These are phyloP conservation scores for Silene noctiflora DNA, from an alignment of 179 eudicot species.

Conservation along the genomic window DNA sequence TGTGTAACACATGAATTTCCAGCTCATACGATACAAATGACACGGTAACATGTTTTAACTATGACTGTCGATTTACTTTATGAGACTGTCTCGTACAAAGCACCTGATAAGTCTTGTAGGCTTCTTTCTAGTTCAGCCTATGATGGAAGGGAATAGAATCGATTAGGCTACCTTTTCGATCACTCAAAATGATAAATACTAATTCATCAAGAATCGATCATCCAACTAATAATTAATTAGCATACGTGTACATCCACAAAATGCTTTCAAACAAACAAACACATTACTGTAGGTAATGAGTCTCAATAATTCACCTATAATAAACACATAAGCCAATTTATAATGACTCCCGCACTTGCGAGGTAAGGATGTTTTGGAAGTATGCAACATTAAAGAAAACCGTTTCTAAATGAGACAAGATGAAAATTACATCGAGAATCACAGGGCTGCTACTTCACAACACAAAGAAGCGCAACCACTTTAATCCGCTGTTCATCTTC, in stretches of 20 bases:
- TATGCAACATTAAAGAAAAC: no score
- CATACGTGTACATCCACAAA: not conserved
- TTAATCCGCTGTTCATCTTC: no score
- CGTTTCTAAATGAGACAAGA: no score
- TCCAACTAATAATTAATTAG: not conserved
- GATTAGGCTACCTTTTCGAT: no score
- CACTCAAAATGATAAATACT: not conserved
- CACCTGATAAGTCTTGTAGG: no score
- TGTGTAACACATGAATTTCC: not conserved
- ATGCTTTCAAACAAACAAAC: not conserved
- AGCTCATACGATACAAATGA: not conserved
- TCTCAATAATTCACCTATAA: not conserved
- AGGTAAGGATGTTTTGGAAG: no score
- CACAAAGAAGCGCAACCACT: no score
- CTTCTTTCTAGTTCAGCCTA: no score
- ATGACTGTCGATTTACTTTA: not conserved
- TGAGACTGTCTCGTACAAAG: not conserved
- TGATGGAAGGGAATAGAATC: no score
- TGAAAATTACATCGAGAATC: no score
- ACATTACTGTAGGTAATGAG: not conserved
- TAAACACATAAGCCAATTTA: not conserved
- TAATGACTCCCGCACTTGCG: no score
- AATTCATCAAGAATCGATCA: not conserved
- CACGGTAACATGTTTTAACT: not conserved
- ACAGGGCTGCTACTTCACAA: no score